phyloP scores from a whole-genome alignment of 768 basidiomycete species.

The Fomitopsis serialis region DNA sequence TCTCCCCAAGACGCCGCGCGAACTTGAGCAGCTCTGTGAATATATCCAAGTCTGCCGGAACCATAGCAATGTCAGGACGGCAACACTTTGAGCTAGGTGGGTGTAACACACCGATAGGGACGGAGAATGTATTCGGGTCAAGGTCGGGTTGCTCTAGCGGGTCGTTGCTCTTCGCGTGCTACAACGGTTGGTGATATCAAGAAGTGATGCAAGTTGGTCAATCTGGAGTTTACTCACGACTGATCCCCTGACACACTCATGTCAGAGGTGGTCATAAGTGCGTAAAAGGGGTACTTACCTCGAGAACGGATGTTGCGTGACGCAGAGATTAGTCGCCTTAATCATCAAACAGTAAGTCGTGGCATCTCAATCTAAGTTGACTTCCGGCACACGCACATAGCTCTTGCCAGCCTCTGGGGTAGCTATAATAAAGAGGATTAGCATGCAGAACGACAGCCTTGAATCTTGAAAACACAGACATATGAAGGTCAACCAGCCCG shows the following conservation, averaged over 20 bases:
- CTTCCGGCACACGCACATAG: not conserved
- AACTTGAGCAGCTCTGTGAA: too few species aligned
- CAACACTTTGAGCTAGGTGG: too few species aligned
- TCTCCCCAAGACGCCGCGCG: too few species aligned
- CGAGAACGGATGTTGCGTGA: conserved; percentile 19
- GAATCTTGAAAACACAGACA: not conserved
- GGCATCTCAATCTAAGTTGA: too few species aligned
- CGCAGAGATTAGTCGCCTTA: not conserved
- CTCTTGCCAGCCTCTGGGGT: not conserved
- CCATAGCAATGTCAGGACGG: too few species aligned
- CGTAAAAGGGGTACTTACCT: conserved; percentile 4
- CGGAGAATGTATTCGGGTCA: conserved; percentile 25
- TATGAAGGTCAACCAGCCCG: not conserved
- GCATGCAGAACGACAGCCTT: not conserved
- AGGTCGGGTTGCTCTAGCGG: conserved; percentile 18
- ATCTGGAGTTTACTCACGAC: conserved; percentile 15
- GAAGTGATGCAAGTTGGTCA: too few species aligned
- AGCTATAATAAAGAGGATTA: not conserved
- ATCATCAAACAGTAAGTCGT: too few species aligned
- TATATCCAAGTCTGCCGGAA: too few species aligned
- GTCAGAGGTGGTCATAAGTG: too few species aligned
- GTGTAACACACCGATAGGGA: not conserved
- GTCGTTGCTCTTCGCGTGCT: conserved; percentile 20
- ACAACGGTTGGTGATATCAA: too few species aligned
- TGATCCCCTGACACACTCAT: conserved; percentile 16